Percentiles rank a stretch among this genome's conserved stretches.
These are phyloP conservation scores for Nicotiana rustica DNA, from an alignment of 305 asterid species.

Conservation along the genomic window DNA sequence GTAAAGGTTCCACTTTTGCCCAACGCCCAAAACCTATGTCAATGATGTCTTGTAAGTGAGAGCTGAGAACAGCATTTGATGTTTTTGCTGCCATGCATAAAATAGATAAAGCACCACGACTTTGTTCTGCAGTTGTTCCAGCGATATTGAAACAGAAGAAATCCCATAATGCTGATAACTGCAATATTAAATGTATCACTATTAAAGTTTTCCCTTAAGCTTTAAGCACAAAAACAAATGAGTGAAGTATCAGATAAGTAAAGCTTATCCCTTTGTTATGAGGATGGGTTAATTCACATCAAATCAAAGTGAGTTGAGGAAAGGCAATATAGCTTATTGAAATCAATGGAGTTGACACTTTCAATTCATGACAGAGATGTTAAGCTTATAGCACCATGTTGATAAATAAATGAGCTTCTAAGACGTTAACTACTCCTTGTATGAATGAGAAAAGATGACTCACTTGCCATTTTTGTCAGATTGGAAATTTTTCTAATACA, in stretches of 20 bases:
- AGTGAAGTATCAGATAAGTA: constrained; percentile 21
- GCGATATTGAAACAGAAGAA: constrained; percentile 88
- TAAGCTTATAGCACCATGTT: background rate
- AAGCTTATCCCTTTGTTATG: constrained; percentile 14
- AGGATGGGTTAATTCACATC: background rate
- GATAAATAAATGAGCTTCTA: background rate
- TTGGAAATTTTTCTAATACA: background rate
- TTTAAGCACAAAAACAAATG: constrained; percentile 22
- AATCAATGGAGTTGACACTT: constrained; percentile 12
- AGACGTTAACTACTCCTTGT: background rate
- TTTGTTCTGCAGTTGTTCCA: constrained; percentile 92
- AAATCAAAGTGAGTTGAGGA: constrained; percentile 27
- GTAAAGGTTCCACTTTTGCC: constrained; percentile 94
- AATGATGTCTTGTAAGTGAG: constrained; percentile 89
- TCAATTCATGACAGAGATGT: constrained; percentile 25
- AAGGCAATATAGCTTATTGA: constrained; percentile 32
- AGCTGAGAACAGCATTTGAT: constrained; percentile 74
- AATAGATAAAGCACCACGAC: constrained; percentile 93
- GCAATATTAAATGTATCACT: constrained; percentile 47
- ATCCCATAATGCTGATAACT: constrained; percentile 96
- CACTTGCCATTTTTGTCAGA: background rate
- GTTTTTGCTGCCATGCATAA: constrained; percentile 94
- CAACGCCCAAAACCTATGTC: constrained; percentile 98
- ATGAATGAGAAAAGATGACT: constrained; percentile 24
- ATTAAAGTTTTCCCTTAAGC: constrained; percentile 22